Evolutionary conservation across 2,329 filamentous ascomycete genomes (phyloP).

Genomic region (Pseudophaeomoniella oleicola): DNA sequence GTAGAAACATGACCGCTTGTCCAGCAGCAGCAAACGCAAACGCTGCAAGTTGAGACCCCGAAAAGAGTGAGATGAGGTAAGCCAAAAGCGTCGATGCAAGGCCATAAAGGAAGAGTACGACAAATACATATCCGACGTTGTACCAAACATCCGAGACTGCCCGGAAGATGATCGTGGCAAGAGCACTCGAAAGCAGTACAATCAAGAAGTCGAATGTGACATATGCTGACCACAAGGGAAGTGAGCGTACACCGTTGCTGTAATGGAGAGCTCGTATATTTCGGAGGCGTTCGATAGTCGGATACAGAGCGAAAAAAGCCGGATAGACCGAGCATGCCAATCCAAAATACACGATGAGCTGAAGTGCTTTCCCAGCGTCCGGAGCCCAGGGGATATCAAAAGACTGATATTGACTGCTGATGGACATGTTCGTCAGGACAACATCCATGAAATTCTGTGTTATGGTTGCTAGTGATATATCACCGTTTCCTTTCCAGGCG

Average conservation of each 20-base stretch:
- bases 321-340: conserved; percentile 66
- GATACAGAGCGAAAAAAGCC: conserved; percentile 78
- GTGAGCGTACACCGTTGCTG: conserved; percentile 72
- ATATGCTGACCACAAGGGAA: conserved; percentile 78
- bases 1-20: conserved; percentile 57
- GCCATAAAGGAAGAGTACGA: conserved; percentile 69
- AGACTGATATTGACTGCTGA: conserved; percentile 55
- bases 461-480: conserved; percentile 35
- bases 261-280: conserved; percentile 78
- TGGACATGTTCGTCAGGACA: conserved; percentile 52
- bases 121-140: conserved; percentile 64
- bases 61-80: conserved; percentile 70
- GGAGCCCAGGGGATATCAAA: conserved; percentile 65
- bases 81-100: conserved; percentile 60
- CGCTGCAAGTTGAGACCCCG: conserved; percentile 63
- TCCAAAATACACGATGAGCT: conserved; percentile 69
- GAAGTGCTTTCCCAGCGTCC: conserved; percentile 55
- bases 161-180: conserved; percentile 56
- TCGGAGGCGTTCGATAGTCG: conserved; percentile 64
- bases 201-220: conserved; percentile 65
- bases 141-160: conserved; percentile 54
- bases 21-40: conserved; percentile 71
- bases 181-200: conserved; percentile 49
- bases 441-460: conserved; percentile 52
- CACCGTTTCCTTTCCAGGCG: conserved; percentile 53